Conservation (phyloP, 2,329 filamentous ascomycete genomes). For the Biscogniauxia marginata region DNA sequence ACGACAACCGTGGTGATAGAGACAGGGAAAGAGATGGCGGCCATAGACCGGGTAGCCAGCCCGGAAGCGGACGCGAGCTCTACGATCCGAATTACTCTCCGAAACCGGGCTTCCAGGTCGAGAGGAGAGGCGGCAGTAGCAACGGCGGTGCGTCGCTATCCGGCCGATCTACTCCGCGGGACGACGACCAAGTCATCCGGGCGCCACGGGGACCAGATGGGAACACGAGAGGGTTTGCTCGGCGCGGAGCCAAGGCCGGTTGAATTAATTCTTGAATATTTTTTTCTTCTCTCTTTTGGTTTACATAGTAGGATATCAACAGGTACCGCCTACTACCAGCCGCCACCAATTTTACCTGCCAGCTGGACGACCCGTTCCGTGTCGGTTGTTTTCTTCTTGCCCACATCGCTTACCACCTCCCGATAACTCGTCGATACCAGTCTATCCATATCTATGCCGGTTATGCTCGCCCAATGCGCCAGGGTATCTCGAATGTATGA, state of each 20-base stretch:
- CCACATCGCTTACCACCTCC: slow-evolving; percentile 92
- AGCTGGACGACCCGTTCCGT: slow-evolving; percentile 83
- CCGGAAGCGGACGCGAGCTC: slow-evolving; percentile 55
- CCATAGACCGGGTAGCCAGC: slow-evolving; percentile 32
- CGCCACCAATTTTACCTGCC: slow-evolving; percentile 86
- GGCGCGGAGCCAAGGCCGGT: slow-evolving; percentile 56
- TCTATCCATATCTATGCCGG: slow-evolving; percentile 67
- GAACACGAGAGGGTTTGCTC: slow-evolving; percentile 70
- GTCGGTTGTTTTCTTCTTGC: slow-evolving; percentile 68
- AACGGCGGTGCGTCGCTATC: slow-evolving; percentile 35
- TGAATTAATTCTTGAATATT: slow-evolving; percentile 35
- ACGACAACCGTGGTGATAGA: slow-evolving; percentile 22
- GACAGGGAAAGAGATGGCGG: slow-evolving; percentile 24
- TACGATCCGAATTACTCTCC: slow-evolving; percentile 74
- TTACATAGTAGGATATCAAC: neutral
- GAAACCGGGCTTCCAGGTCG: slow-evolving; percentile 56
- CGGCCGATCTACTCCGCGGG: slow-evolving; percentile 50
- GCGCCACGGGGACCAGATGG: slow-evolving; percentile 76
- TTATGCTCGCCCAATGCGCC: slow-evolving; percentile 71
- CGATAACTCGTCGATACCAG: slow-evolving; percentile 85
- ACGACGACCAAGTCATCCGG: slow-evolving; percentile 67
- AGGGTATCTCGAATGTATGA: slow-evolving; percentile 66
- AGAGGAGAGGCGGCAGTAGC: slow-evolving; percentile 43
- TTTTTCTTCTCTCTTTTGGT: slow-evolving; percentile 25
- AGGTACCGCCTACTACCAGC: slow-evolving; percentile 64